Conservation (phyloP, 768 basidiomycete species). For the Tylopilus rubrobrunneus region DNA sequence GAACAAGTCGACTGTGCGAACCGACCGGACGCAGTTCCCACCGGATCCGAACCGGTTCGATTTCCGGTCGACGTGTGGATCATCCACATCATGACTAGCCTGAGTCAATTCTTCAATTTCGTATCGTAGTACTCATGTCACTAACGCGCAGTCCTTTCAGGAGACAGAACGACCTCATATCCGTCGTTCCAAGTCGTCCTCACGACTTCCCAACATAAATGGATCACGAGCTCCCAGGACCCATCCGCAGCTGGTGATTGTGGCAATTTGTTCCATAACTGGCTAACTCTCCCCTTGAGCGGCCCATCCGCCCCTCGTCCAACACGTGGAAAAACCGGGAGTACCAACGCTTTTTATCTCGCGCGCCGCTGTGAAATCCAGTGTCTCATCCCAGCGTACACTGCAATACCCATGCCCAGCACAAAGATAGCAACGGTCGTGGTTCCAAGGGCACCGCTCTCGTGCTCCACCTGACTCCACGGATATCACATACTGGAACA, state of each 20-base stretch:
- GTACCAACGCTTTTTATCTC: not conserved
- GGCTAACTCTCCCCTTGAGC: not conserved
- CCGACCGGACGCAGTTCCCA: constrained; percentile 23
- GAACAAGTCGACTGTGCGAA: constrained; percentile 19
- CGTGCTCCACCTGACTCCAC: constrained; percentile 60
- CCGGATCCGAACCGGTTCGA: constrained; percentile 25
- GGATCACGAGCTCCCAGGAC: constrained; percentile 2
- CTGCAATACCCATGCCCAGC: constrained; percentile 37
- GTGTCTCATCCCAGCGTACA: constrained; percentile 43
- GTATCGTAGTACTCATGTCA: too few species aligned
- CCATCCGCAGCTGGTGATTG: not conserved
- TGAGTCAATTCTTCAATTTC: not conserved
- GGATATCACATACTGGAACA: constrained; percentile 5
- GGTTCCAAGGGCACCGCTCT: constrained; percentile 58
- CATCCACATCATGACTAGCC: not conserved
- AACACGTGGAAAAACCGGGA: not conserved
- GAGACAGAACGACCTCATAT: constrained; percentile 1
- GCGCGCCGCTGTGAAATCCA: constrained; percentile 29
- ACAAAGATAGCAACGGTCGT: constrained; percentile 40
- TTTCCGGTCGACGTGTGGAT: not conserved
- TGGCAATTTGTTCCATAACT: constrained; percentile 8
- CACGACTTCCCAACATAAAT: not conserved
- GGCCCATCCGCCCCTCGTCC: not conserved
- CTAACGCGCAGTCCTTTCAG: too few species aligned
- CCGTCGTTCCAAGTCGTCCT: not conserved